Base-by-base conservation (phyloP, 1,284 basidiomycete genomes). In the Puccinia horiana region DNA sequence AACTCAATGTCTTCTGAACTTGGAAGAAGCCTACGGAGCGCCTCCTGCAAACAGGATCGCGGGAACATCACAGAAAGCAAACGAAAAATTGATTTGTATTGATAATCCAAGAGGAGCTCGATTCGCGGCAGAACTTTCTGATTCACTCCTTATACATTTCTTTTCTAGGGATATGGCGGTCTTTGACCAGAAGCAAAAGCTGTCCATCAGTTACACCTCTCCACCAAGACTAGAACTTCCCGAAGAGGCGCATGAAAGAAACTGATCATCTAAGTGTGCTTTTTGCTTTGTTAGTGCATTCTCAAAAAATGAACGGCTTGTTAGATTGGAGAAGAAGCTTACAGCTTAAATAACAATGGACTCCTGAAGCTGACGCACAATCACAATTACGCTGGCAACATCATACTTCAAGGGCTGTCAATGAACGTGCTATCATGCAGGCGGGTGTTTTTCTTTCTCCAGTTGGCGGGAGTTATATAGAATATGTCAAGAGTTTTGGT, bases 341-440 rank as follows among this genome's bases (percentile, higher is more conserved):
- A 23, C 76, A 61, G 3, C 18, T 86, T 18, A 83, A 85, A 23
- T 80, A 84, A 58, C 83, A 84, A 1, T 88, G 88, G 88, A 87
- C 83, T 76, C 86, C 87, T 56, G 84, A 85, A 35, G 84, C 85
- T 0, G 88, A 88, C 70, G 87, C 87, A 9, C 85, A 86, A 6
- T 88, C 87, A 40, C 86, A 89, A 83, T 86, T 73, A 35, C n/a
- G 29, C 18, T 82, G 83, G 81, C 61, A 76, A 11, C 61, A 37
- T 3, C 72, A 49, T 35, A 58, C 83, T 40, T 37, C 44, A 8
- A 20, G 26, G 0, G 42, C 42, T 29, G 63, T 77, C 1, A 47
- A 88, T 87, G 84, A 87, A 54, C 88, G 87, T 0, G 85, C 87
- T 81, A 86, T 89, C 56, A 88, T 89, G 84, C 88, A 89, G 84